phyloP scores from a whole-genome alignment of 768 basidiomycete species.

The Serendipita indica region DNA sequence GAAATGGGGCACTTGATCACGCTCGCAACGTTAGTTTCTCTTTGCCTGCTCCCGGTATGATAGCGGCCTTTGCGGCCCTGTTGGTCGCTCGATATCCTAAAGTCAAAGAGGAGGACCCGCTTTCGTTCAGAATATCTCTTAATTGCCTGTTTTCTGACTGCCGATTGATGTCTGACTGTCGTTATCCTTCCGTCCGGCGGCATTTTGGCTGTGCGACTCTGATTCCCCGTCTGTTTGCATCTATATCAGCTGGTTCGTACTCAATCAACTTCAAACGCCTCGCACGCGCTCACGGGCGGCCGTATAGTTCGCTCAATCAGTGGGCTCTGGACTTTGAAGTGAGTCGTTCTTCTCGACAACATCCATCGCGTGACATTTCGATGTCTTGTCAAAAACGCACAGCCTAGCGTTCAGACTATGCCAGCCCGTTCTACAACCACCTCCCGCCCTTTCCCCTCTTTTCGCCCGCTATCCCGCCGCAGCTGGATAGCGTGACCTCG shows the following conservation, averaged over 20 bases:
- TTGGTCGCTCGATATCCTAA: no score
- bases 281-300: not conserved
- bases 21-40: constrained; percentile 57
- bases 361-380: not conserved
- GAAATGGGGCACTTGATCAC: constrained; percentile 76
- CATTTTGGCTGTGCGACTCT: no score
- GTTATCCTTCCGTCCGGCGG: no score
- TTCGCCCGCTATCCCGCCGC: not conserved
- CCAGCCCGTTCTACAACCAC: no score
- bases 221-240: no score
- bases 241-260: no score
- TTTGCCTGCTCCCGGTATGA: not conserved
- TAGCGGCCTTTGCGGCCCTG: no score
- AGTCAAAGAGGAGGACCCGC: no score
- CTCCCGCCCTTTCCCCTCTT: not conserved
- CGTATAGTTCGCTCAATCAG: constrained; percentile 81
- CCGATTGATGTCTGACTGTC: no score
- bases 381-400: not conserved
- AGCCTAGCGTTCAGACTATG: not conserved
- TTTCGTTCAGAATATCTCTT: no score
- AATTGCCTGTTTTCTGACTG: no score
- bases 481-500: no score
- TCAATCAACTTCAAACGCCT: constrained; percentile 7
- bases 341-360: constrained; percentile 14
- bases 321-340: constrained; percentile 96